Evolutionary conservation across 345 rosid species (phyloP).

Genomic region (Erysimum cheiranthoides): DNA sequence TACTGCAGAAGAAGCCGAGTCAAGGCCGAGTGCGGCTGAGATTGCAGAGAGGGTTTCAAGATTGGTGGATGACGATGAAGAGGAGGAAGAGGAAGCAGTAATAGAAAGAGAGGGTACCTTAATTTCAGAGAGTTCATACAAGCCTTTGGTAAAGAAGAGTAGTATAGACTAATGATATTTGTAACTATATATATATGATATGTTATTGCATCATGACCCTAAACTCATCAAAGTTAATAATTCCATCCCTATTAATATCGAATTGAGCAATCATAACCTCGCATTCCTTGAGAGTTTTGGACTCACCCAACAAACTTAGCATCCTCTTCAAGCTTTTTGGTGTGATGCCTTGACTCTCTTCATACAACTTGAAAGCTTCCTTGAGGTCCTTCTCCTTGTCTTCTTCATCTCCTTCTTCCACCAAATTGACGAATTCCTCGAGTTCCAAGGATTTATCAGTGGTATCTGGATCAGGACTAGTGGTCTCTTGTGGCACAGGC

Average conservation of each 20-base stretch:
- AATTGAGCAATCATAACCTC: conserved; percentile 59
- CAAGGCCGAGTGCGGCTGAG: conserved; percentile 80
- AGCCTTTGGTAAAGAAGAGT: conserved; percentile 59
- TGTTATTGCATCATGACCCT: conserved; percentile 59
- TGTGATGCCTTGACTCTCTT: conserved; percentile 63
- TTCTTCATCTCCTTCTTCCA: conserved; percentile 56
- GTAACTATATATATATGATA: not conserved
- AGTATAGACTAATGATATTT: conserved; percentile 3
- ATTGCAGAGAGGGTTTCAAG: conserved; percentile 71
- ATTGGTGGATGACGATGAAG: conserved; percentile 57
- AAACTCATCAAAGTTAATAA: conserved; percentile 70
- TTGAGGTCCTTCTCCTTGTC: conserved; percentile 56
- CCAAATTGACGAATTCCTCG: conserved; percentile 58
- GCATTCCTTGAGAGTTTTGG: conserved; percentile 56
- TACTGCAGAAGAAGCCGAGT: conserved; percentile 61
- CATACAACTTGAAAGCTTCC: conserved; percentile 64
- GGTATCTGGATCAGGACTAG: conserved; percentile 37
- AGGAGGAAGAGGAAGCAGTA: conserved; percentile 51
- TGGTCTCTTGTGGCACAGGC: conserved; percentile 36
- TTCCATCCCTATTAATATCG: conserved; percentile 68
- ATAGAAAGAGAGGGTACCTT: conserved; percentile 50
- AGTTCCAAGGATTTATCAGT: conserved; percentile 60
- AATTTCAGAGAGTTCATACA: conserved; percentile 70
- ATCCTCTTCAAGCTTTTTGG: conserved; percentile 62
- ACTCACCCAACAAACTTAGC: conserved; percentile 60